Base-by-base conservation (phyloP, 164 flowering plant genomes). In the Santalum album region DNA sequence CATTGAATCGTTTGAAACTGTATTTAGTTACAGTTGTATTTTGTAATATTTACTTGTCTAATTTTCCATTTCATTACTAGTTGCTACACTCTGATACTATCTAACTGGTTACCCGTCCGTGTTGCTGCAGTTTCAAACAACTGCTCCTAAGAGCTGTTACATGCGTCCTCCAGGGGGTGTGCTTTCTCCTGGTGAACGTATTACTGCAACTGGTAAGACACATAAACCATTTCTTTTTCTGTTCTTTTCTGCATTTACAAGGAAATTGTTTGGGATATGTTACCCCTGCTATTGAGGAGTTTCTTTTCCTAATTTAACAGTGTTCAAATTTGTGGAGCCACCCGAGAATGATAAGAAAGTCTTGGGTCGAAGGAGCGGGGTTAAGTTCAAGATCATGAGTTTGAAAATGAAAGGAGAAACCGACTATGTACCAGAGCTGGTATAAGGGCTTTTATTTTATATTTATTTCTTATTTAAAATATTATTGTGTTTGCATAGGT, bases 81-180 rank as follows among this genome's bases (percentile, higher is more conserved):
- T 12, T 19, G 22, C 25, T 18, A 12, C 11, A 2, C 7, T 6
- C 14, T 15, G 7, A 23, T 22, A 46, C 22, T 9, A 10, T 19
- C 25, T 19, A 12, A 19, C 49, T 46, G 9, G 25, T 23, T 4
- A 7, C 24, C 11, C 9, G 10, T 46, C 18, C 1, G 10, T 46
- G 10, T 10, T 46, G 49, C 25, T 46, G 19, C 12, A 46, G 49
- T 46, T 46, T 18, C 49, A 46, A 46, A 46, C 49, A 19, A 46
- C 49, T 6, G 10, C 49, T 25, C 80, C 80, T 24, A 76, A 73
- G 68, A 73, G 80, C 44, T 73, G 78, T 56, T 73, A 56, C 57
- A 76, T 73, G 80, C 71, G 80, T 14, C 80, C 80, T 51, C 78
- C 80, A 6, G 80, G 80, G n/a, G 78, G 60, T 40, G 61, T 76